phyloP scores from a whole-genome alignment of 2,329 filamentous ascomycete species.

The Alternaria postmessia region DNA sequence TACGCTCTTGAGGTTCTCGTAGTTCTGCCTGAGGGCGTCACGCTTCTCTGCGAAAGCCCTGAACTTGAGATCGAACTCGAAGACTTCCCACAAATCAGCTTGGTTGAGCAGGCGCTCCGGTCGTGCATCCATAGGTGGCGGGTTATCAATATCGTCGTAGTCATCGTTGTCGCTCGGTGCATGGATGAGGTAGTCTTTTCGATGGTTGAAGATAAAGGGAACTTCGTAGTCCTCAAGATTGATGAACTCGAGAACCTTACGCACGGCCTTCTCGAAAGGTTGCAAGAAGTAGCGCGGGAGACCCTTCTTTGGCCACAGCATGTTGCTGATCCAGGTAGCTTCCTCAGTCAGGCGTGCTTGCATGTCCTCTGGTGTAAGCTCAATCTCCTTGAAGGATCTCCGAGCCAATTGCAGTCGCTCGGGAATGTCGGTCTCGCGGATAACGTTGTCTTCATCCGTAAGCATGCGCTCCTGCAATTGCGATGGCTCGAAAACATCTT shows the following conservation, averaged over 20 bases:
- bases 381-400: constrained; percentile 83
- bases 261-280: constrained; percentile 86
- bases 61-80: constrained; percentile 95
- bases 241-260: constrained; percentile 94
- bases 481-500: constrained; percentile 97
- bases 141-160: constrained; percentile 70
- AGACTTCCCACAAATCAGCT: constrained; percentile 92
- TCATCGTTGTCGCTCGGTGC: constrained; percentile 70
- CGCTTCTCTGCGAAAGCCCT: constrained; percentile 91
- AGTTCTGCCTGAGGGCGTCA: constrained; percentile 81
- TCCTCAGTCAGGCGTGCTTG: constrained; percentile 74
- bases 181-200: constrained; percentile 96
- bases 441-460: constrained; percentile 92
- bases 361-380: constrained; percentile 80
- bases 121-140: constrained; percentile 73
- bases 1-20: constrained; percentile 71
- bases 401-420: constrained; percentile 94
- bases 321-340: constrained; percentile 86
- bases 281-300: constrained; percentile 75
- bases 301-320: constrained; percentile 88
- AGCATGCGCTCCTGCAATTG: constrained; percentile 93
- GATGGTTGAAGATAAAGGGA: constrained; percentile 97
- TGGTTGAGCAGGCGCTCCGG: constrained; percentile 92
- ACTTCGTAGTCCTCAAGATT: constrained; percentile 94
- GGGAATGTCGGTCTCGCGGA: constrained; percentile 87